phyloP scores from a whole-genome alignment of 176 grass and related monocot genomes.

The Musa beccarii region DNA sequence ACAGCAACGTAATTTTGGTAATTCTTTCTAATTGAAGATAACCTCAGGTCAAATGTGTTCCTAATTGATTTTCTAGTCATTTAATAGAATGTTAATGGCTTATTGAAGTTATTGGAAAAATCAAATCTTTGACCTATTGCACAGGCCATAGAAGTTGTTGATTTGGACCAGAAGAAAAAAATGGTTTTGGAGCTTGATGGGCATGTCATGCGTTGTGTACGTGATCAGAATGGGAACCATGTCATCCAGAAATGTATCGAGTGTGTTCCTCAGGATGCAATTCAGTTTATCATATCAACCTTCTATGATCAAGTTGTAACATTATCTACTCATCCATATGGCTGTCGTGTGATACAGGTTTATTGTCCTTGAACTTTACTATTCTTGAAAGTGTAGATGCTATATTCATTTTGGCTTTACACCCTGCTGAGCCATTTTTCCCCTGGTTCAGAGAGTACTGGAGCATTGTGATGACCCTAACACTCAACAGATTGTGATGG shows the following conservation, averaged over 20 bases:
- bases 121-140: background rate
- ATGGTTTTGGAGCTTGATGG: slow-evolving; percentile 41
- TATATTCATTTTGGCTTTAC: background rate
- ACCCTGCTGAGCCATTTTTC: too few relatives aligned
- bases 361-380: background rate
- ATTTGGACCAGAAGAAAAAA: slow-evolving; percentile 28
- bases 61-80: background rate
- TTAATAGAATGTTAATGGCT: background rate
- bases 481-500: slow-evolving; percentile 19
- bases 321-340: slow-evolving; percentile 33
- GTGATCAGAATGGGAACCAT: slow-evolving; percentile 44
- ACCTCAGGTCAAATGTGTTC: background rate
- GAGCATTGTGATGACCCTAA: slow-evolving; percentile 14
- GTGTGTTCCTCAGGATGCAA: slow-evolving; percentile 34
- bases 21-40: background rate
- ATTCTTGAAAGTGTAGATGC: background rate
- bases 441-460: slow-evolving; percentile 11
- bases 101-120: background rate
- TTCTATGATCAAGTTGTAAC: slow-evolving; percentile 22
- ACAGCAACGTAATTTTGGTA: background rate
- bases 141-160: slow-evolving; percentile 39
- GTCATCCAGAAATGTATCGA: slow-evolving; percentile 53
- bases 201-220: slow-evolving; percentile 28
- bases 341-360: slow-evolving; percentile 53
- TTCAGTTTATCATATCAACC: slow-evolving; percentile 24